These are phyloP conservation scores for Ophiognomonia clavigignenti-juglandacearum DNA, from an alignment of 2,329 filamentous ascomycete species.

Conservation along the genomic window DNA sequence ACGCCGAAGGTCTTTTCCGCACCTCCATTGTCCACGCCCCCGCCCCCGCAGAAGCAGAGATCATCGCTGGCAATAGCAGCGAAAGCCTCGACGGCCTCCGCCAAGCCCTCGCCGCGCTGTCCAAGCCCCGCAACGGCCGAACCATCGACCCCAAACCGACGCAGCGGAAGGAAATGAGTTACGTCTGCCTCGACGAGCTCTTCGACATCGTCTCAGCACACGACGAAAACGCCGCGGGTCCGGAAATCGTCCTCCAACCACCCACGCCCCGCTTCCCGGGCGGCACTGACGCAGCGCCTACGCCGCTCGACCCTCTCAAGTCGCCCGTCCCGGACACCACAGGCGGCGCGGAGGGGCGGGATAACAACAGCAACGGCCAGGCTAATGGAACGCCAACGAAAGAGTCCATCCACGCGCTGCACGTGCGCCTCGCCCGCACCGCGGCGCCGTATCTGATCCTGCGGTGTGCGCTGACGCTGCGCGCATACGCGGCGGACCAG, in stretches of 20 bases:
- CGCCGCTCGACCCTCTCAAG: constrained; percentile 12
- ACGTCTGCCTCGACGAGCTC: constrained; percentile 75
- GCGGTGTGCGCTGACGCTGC: constrained; percentile 73
- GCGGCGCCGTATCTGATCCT: constrained; percentile 78
- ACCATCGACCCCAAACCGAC: constrained; percentile 65
- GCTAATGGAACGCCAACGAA: no score
- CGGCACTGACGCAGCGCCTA: constrained; percentile 17
- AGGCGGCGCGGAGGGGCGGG: constrained; percentile 9
- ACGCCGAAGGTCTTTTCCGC: constrained; percentile 71
- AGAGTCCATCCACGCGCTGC: constrained; percentile 30
- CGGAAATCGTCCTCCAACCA: constrained; percentile 35
- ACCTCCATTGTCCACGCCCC: constrained; percentile 76
- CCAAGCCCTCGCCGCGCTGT: constrained; percentile 44
- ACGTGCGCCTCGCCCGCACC: constrained; percentile 64
- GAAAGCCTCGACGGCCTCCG: constrained; percentile 45
- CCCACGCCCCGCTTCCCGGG: constrained; percentile 38
- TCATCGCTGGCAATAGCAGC: constrained; percentile 47
- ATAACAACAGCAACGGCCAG: constrained; percentile 17
- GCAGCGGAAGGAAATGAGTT: constrained; percentile 66
- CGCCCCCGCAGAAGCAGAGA: constrained; percentile 46
- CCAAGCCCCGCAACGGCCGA: constrained; percentile 62
- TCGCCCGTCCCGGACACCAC: constrained; percentile 14
- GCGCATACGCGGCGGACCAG: constrained; percentile 85
- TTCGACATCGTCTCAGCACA: constrained; percentile 59
- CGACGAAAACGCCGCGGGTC: constrained; percentile 31